These are phyloP conservation scores for Hirsutella thompsonii DNA, from an alignment of 2,329 filamentous ascomycete species.

Conservation along the genomic window DNA sequence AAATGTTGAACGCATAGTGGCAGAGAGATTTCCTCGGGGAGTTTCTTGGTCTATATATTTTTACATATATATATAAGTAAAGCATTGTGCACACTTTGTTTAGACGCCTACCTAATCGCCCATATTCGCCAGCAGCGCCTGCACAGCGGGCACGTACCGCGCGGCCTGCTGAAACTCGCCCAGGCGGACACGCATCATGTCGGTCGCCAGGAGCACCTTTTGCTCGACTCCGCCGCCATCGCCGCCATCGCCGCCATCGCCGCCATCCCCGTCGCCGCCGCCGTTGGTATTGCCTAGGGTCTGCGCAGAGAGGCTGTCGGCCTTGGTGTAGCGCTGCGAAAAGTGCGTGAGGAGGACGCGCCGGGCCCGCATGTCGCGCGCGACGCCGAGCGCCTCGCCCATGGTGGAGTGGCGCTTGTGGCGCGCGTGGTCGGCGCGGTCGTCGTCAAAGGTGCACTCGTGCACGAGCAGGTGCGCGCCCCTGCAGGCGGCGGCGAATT, in stretches of 20 bases:
- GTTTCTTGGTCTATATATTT: too few relatives aligned
- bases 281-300: too few relatives aligned
- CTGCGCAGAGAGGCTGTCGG: conserved; percentile 19
- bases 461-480: conserved; percentile 79
- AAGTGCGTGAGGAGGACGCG: conserved; percentile 86
- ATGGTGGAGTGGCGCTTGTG: conserved; percentile 90
- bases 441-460: conserved; percentile 92
- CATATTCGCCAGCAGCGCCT: conserved; percentile 33
- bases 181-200: conserved; percentile 63
- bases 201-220: conserved; percentile 57
- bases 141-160: conserved; percentile 45
- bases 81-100: too few relatives aligned
- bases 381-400: conserved; percentile 70
- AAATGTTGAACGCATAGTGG: too few relatives aligned
- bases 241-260: too few relatives aligned
- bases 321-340: conserved; percentile 80
- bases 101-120: conserved; percentile 1
- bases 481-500: conserved; percentile 58
- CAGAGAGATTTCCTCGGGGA: too few relatives aligned
- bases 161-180: conserved; percentile 57
- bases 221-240: conserved; percentile 12
- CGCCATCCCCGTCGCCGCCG: too few relatives aligned
- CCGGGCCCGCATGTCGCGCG: conserved; percentile 63
- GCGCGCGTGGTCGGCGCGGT: conserved; percentile 61
- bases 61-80: too few relatives aligned